Percentiles rank a stretch among this genome's conserved stretches.
These are phyloP conservation scores for Chaetomiaceae sp. DNA, from an alignment of 2,329 filamentous ascomycete genomes.

Conservation along the genomic window DNA sequence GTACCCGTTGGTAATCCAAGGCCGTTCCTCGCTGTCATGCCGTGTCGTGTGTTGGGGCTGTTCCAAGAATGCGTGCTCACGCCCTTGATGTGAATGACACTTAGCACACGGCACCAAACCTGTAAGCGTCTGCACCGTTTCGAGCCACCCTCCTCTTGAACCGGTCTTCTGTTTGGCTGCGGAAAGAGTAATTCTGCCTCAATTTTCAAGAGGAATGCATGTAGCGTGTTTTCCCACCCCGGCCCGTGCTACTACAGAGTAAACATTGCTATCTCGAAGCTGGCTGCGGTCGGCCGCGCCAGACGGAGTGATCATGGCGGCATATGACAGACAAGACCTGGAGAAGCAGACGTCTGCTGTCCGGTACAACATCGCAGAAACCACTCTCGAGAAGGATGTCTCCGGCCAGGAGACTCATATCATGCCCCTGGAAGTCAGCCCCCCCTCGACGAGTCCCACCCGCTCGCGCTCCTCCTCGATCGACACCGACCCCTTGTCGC, in stretches of 20 bases:
- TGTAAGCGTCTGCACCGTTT: too few species aligned
- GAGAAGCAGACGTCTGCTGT: constrained; percentile 1
- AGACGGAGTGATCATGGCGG: neutral
- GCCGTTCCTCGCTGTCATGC: neutral
- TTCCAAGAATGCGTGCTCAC: too few species aligned
- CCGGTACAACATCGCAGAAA: neutral
- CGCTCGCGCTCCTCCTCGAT: constrained; percentile 5
- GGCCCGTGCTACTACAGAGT: too few species aligned
- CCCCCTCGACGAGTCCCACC: neutral
- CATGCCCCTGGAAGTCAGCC: neutral
- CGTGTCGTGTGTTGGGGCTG: too few species aligned
- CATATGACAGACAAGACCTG: neutral
- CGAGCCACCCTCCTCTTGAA: too few species aligned
- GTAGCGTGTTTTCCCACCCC: too few species aligned
- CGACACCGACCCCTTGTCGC: constrained; percentile 10
- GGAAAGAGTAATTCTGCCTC: too few species aligned
- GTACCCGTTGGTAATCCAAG: neutral
- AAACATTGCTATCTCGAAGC: too few species aligned
- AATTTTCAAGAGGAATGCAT: too few species aligned
- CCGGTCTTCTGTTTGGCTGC: too few species aligned
- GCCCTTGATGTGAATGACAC: too few species aligned
- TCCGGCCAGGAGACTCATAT: neutral
- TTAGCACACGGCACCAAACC: too few species aligned
- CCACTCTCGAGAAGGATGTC: neutral
- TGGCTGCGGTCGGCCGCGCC: neutral